Evolutionary conservation across 1,284 basidiomycete species (phyloP).

Genomic region (Tilletia caries): DNA sequence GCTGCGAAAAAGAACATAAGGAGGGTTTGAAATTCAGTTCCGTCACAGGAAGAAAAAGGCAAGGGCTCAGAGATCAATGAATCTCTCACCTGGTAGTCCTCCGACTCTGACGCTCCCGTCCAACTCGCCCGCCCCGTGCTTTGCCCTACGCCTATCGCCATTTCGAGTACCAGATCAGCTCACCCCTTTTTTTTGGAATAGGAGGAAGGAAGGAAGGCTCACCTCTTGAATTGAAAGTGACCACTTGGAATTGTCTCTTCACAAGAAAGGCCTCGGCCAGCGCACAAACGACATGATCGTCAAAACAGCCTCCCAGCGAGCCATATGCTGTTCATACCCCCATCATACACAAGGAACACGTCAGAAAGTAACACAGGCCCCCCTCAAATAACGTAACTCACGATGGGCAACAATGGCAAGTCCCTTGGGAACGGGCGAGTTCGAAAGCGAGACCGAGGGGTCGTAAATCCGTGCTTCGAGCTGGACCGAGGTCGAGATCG

Average conservation of each 20-base stretch:
- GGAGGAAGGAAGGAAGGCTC: not conserved
- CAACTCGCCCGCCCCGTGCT: conserved; percentile 28
- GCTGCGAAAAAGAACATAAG: not conserved
- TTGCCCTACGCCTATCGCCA: conserved; percentile 26
- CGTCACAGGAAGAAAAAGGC: too few species aligned
- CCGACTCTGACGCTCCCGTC: conserved; percentile 29
- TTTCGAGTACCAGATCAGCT: too few species aligned
- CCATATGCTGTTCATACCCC: not conserved
- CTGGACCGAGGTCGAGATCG: not conserved
- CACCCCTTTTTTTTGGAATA: not conserved
- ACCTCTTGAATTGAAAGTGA: conserved; percentile 35
- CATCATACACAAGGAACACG: too few species aligned
- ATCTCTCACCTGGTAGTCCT: conserved; percentile 30
- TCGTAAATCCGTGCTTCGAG: not conserved
- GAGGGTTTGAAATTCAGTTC: too few species aligned
- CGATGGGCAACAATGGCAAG: not conserved
- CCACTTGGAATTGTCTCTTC: conserved; percentile 23
- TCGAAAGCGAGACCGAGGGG: not conserved
- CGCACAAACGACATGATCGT: conserved; percentile 30
- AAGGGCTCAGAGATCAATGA: too few species aligned
- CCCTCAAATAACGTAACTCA: too few species aligned
- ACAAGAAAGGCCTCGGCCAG: conserved; percentile 21
- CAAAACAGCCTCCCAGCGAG: conserved; percentile 27
- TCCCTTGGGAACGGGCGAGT: not conserved
- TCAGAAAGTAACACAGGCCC: too few species aligned